Evolutionary conservation across 441 rosid species (phyloP), one percentile per base, ranked within the genome.

Genomic region (Sinapis alba): DNA sequence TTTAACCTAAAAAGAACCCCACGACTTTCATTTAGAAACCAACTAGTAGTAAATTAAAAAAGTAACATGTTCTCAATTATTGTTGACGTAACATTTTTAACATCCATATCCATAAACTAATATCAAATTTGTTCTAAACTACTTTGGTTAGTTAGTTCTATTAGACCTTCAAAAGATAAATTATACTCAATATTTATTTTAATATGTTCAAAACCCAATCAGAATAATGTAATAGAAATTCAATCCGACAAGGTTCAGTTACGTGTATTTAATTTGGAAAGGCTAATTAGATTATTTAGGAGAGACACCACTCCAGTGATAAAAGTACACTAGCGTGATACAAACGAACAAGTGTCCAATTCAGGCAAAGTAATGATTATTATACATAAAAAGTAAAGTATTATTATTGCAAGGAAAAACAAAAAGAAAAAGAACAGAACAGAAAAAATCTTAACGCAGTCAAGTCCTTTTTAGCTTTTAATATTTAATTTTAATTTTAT

Each of bases 301-400:
- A 50, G 15, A 41, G 23, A 50, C 56, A 50, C 11, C n/a, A n/a
- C n/a, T n/a, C n/a, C 16, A 50, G 23, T 7, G 56, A 50, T 18
- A 50, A 50, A 50, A 50, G 56, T 50, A 50, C 56, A 50, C 23
- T 50, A 50, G 56, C 56, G 21, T 50, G 56, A 50, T 50, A 50
- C 43, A 67, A 73, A 60, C 15, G 18, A 47, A 67, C 73, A 68
- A 68, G 73, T 74, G 73, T 74, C 73, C 30, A 60, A 3, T 16
- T 68, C 30, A 28, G 12, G 51, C 41, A 21, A 58, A 61, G 7
- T 5, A 65, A 45, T 10, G 13, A 20, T 9, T 74, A 58, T 57
- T n/a, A 12, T 50, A 64, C 43, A 24, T 4, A 54, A 15, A 73
- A 58, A 74, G 61, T 65, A 74, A 65, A 65, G 65, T 65, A 56